Conservation (phyloP, 2,329 filamentous ascomycete genomes). For the Nemania bipapillata region DNA sequence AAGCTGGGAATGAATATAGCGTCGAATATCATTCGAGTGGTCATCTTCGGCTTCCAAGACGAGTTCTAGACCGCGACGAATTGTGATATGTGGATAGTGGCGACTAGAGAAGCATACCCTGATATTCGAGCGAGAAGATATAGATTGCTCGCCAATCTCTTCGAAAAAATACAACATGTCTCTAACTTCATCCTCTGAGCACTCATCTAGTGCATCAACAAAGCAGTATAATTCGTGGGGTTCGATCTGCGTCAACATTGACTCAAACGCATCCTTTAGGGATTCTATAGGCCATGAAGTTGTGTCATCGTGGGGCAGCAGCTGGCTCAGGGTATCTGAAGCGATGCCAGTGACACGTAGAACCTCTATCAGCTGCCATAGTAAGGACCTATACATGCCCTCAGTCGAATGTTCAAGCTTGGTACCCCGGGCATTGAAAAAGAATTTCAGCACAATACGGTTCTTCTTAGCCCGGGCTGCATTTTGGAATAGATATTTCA, state of each 20-base stretch:
- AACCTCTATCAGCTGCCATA: constrained; percentile 18
- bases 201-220: constrained; percentile 44
- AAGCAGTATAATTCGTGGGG: constrained; percentile 30
- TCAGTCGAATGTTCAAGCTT: constrained; percentile 18
- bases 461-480: constrained; percentile 37
- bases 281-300: constrained; percentile 30
- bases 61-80: constrained; percentile 45
- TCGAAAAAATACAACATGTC: constrained; percentile 40
- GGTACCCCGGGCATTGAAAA: constrained; percentile 52
- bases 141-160: constrained; percentile 14
- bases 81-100: constrained; percentile 58
- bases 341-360: background rate
- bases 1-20: constrained; percentile 49
- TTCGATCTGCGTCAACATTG: constrained; percentile 18
- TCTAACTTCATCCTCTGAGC: constrained; percentile 35
- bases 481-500: constrained; percentile 54
- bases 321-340: background rate
- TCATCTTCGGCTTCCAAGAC: constrained; percentile 45
- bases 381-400: constrained; percentile 31
- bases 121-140: background rate
- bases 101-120: constrained; percentile 47
- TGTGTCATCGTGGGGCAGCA: background rate
- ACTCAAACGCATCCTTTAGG: constrained; percentile 26
- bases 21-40: constrained; percentile 45
- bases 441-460: constrained; percentile 56